A percentile compares a stretch with the other conserved stretches of the same genome.
Conservation (phyloP, 345 rosid species). For the Zanthoxylum bungeanum region DNA sequence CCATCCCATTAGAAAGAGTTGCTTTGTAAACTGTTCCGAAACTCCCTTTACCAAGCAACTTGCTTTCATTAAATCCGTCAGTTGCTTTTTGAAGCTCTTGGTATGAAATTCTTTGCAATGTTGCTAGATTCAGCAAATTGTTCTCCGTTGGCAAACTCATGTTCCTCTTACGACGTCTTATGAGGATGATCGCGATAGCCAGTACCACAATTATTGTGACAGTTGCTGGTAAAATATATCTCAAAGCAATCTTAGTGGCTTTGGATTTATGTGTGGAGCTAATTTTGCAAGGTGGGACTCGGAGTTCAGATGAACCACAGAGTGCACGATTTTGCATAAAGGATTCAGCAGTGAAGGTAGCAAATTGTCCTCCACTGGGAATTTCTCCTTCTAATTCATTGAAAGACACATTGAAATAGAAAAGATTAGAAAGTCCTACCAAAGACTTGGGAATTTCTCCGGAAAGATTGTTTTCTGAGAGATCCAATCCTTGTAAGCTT, state of each 20-base stretch:
- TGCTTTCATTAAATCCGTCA: background rate
- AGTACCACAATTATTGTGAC: background rate
- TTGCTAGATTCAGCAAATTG: background rate
- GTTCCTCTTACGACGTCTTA: background rate
- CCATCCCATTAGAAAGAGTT: background rate
- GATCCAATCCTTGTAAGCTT: background rate
- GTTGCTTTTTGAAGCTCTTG: background rate
- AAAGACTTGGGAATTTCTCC: conserved; percentile 22
- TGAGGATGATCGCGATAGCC: background rate
- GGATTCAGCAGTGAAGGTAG: background rate
- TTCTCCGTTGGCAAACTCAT: background rate
- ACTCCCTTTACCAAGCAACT: background rate
- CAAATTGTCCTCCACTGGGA: conserved; percentile 9
- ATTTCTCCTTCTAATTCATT: background rate
- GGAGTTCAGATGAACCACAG: background rate
- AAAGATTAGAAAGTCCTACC: background rate
- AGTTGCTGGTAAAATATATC: background rate
- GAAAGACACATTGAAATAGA: background rate
- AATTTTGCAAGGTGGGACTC: conserved; percentile 6
- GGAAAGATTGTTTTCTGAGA: background rate
- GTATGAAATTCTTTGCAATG: background rate
- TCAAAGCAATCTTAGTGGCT: background rate
- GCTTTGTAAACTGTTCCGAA: background rate
- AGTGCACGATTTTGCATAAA: background rate
- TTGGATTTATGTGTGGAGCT: background rate